Evolutionary conservation across 441 rosid species (phyloP).

Genomic region (Bruguiera hainesii): DNA sequence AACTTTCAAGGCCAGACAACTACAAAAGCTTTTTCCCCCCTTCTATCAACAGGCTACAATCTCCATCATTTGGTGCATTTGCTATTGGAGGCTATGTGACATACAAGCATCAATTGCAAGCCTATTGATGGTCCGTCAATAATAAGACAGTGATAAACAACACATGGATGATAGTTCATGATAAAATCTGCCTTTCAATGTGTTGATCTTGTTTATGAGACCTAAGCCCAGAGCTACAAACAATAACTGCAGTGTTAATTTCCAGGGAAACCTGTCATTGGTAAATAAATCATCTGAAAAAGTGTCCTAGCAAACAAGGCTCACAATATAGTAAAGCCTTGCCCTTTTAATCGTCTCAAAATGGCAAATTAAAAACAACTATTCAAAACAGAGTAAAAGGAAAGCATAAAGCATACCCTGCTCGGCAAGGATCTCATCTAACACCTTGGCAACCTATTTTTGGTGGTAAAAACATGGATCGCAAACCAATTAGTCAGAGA

Average conservation of each 20-base stretch:
- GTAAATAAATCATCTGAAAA: too few species aligned
- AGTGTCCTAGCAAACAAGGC: too few species aligned
- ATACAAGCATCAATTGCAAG: not conserved
- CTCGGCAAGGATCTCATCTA: slow-evolving; percentile 62
- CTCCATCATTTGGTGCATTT: not conserved
- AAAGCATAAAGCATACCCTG: slow-evolving; percentile 56
- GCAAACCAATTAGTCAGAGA: not conserved
- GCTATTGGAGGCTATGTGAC: not conserved
- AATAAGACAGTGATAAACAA: too few species aligned
- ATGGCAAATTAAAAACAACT: not conserved
- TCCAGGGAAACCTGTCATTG: too few species aligned
- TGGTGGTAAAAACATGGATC: not conserved
- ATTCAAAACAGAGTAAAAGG: not conserved
- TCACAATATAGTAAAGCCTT: not conserved
- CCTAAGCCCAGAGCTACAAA: too few species aligned
- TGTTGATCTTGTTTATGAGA: too few species aligned
- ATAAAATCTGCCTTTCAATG: too few species aligned
- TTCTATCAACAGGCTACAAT: not conserved
- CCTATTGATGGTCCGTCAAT: not conserved
- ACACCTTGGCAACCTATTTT: slow-evolving; percentile 74
- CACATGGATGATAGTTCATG: too few species aligned
- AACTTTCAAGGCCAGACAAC: too few species aligned
- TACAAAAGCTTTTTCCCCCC: not conserved
- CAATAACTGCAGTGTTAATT: too few species aligned
- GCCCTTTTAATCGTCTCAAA: not conserved